A percentile compares a stretch with the other conserved stretches of the same genome.
phyloP scores from a whole-genome alignment of 73 alveolate genomes.

The Symbiodinium pilosum region DNA sequence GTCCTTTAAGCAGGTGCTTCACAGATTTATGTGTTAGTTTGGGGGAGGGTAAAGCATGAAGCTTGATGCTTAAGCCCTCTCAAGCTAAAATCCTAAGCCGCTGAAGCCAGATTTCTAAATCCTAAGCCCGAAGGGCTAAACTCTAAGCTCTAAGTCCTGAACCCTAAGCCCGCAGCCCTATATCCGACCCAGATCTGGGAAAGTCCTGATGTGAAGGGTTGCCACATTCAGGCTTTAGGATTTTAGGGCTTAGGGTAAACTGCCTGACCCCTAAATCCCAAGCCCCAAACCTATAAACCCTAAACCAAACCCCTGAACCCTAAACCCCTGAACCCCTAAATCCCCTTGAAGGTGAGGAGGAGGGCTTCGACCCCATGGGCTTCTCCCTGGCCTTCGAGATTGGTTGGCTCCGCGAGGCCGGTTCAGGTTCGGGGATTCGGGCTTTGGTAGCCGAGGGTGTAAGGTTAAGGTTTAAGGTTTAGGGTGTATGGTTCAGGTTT shows the following conservation, averaged over 20 bases:
- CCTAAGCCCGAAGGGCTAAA: too few species aligned
- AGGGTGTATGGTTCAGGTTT: background rate
- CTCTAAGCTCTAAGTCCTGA: background rate
- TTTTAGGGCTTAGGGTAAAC: background rate
- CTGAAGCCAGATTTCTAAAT: background rate
- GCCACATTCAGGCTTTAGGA: background rate
- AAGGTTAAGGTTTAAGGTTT: background rate
- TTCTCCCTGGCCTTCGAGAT: slow-evolving; percentile 93
- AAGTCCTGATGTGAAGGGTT: background rate
- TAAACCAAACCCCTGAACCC: background rate
- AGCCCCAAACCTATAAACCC: background rate
- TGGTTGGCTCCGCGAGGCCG: slow-evolving; percentile 84
- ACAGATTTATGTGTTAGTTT: too few species aligned
- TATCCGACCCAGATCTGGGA: background rate
- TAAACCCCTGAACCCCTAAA: background rate
- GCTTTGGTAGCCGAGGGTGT: background rate
- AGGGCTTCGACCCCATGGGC: slow-evolving; percentile 95
- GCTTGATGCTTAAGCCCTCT: too few species aligned
- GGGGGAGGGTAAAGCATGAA: too few species aligned
- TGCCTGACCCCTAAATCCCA: background rate
- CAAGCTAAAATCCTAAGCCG: too few species aligned
- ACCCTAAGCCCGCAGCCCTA: background rate
- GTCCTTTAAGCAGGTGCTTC: background rate
- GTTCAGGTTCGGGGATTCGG: background rate
- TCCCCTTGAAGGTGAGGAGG: slow-evolving; percentile 46